A percentile compares a stretch with the other conserved stretches of the same genome.
phyloP scores from a whole-genome alignment of 2,329 filamentous ascomycete genomes.

The Beauveria asiatica region DNA sequence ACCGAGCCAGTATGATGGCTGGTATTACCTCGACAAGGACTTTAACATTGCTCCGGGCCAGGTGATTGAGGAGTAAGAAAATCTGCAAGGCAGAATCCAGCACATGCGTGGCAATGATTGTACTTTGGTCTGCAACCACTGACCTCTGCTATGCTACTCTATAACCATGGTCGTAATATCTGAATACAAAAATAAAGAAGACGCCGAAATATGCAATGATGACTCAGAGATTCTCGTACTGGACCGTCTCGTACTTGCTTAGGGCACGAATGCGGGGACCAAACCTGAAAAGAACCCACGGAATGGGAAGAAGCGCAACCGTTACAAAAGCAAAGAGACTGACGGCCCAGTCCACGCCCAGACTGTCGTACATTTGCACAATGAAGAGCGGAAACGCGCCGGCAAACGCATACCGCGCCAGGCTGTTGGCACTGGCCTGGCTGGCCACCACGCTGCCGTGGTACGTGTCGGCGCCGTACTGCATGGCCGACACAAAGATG shows the following conservation, averaged over 20 bases:
- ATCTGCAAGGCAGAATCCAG: too few relatives aligned
- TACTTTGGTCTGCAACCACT: neutral
- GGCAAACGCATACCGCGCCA: conserved; percentile 47
- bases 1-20: conserved; percentile 26
- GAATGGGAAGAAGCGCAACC: conserved; percentile 39
- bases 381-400: conserved; percentile 54
- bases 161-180: neutral
- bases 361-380: conserved; percentile 40
- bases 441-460: conserved; percentile 46
- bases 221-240: conserved; percentile 12
- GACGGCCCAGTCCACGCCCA: conserved; percentile 39
- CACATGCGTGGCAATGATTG: neutral
- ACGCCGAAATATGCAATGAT: neutral
- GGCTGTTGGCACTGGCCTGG: conserved; percentile 49
- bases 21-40: conserved; percentile 29
- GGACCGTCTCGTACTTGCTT: conserved; percentile 31
- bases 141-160: neutral
- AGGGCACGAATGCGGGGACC: conserved; percentile 32
- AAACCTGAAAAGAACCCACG: conserved; percentile 43
- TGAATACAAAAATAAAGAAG: neutral
- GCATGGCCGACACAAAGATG: conserved; percentile 45
- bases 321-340: conserved; percentile 40
- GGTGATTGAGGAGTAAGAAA: neutral
- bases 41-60: conserved; percentile 20
- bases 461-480: conserved; percentile 50